These are phyloP conservation scores for Saccharomycopsis sp. DNA, from an alignment of 805 yeast genomes.

Conservation along the genomic window DNA sequence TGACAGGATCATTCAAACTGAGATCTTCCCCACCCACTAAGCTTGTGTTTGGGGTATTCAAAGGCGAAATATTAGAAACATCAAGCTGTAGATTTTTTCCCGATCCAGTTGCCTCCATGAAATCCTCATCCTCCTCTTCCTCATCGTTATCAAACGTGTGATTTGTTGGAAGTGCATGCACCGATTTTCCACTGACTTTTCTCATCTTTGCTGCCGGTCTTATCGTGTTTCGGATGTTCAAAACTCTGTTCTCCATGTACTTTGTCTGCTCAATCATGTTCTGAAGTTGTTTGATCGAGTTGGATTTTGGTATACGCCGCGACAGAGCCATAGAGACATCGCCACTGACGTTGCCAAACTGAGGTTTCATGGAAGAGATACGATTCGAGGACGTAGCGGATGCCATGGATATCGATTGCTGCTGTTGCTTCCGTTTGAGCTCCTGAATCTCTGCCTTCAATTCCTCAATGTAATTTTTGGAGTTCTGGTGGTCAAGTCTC, in stretches of 20 bases:
- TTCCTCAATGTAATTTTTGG: conserved; percentile 23
- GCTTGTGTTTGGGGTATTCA: background rate
- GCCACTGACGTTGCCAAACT: background rate
- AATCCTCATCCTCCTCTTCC: background rate
- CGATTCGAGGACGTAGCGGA: background rate
- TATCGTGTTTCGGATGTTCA: conserved; percentile 24
- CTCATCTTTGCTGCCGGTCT: conserved; percentile 19
- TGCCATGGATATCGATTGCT: background rate
- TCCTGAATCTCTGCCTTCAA: conserved; percentile 14
- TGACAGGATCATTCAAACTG: conserved; percentile 1
- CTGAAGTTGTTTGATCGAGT: conserved; percentile 28
- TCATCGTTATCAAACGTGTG: conserved; percentile 7
- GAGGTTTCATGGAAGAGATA: background rate
- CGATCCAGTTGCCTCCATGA: background rate
- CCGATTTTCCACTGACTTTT: conserved; percentile 17
- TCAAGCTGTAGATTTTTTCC: background rate
- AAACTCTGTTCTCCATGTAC: conserved; percentile 27
- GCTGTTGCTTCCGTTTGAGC: background rate
- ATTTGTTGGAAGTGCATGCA: conserved; percentile 14
- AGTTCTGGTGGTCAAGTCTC: conserved; percentile 26
- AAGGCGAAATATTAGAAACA: background rate
- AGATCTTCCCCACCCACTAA: background rate
- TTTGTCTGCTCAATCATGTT: conserved; percentile 27
- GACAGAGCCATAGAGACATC: background rate
- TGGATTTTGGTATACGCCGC: conserved; percentile 24